phyloP scores from a whole-genome alignment of 345 rosid genomes.

The Rhodamnia argentea region DNA sequence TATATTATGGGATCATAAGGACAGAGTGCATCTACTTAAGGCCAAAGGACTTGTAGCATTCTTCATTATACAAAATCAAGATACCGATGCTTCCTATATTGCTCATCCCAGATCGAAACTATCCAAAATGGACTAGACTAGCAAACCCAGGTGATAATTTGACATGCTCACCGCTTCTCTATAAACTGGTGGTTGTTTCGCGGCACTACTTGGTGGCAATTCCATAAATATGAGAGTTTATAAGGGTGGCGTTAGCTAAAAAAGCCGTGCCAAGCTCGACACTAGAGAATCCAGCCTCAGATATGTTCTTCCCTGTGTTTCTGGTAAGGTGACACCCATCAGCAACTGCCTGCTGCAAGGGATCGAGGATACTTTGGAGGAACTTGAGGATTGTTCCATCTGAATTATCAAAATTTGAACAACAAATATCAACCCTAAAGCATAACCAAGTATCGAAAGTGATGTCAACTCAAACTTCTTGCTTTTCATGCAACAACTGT shows the following conservation, averaged over 20 bases:
- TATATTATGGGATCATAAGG: not conserved
- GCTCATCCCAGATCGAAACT: not conserved
- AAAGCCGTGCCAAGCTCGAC: constrained; percentile 31
- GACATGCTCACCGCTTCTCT: not conserved
- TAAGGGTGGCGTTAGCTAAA: constrained; percentile 24
- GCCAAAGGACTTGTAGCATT: not conserved
- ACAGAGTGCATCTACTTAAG: not conserved
- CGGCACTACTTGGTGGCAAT: constrained; percentile 39
- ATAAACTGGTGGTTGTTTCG: not conserved
- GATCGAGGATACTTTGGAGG: constrained; percentile 48
- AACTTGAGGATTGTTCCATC: constrained; percentile 65
- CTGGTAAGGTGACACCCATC: constrained; percentile 83
- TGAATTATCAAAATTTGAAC: constrained; percentile 5
- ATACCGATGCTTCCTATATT: not conserved
- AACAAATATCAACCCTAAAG: not conserved
- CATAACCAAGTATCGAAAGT: not conserved
- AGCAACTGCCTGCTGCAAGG: constrained; percentile 52
- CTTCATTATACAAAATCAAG: not conserved
- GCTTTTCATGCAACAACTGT: not conserved
- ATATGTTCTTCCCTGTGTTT: constrained; percentile 46
- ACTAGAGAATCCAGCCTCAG: constrained; percentile 46
- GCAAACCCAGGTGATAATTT: not conserved
- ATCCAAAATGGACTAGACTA: not conserved
- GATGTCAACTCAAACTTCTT: not conserved
- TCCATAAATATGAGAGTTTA: constrained; percentile 64